Conservation (phyloP, 2,329 filamentous ascomycete species). For the Thelonectria blattea region DNA sequence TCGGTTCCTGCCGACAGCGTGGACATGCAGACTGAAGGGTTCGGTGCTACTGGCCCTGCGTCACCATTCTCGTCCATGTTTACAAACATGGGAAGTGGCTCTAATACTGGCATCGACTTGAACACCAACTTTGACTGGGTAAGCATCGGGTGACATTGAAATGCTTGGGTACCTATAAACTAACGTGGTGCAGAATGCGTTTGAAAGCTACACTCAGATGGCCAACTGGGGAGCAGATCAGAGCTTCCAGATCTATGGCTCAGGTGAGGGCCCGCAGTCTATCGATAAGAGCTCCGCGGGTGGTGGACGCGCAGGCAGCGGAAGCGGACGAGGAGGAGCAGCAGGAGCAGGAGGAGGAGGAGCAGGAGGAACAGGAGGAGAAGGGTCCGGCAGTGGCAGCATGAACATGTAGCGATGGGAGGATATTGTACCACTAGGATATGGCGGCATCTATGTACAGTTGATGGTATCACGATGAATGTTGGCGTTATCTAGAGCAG, state of each 20-base stretch:
- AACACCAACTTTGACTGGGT: conserved; percentile 65
- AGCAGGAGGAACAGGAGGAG: conserved; percentile 6
- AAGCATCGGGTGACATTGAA: conserved; percentile 36
- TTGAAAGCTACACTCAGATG: conserved; percentile 63
- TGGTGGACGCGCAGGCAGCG: conserved; percentile 15
- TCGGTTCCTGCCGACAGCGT: conserved; percentile 37
- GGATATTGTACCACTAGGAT: conserved; percentile 20
- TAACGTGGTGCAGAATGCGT: conserved; percentile 53
- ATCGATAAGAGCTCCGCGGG: conserved; percentile 35
- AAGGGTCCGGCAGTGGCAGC: conserved; percentile 18
- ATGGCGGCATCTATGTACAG: conserved; percentile 11
- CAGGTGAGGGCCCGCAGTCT: conserved; percentile 37
- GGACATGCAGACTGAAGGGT: conserved; percentile 41
- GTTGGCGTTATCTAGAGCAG: conserved; percentile 7
- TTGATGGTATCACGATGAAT: conserved; percentile 21
- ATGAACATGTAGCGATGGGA: conserved; percentile 33
- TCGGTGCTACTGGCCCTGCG: conserved; percentile 36
- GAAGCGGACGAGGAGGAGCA: conserved; percentile 10
- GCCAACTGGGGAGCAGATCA: conserved; percentile 60
- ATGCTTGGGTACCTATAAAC: conserved; percentile 18
- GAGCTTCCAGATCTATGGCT: conserved; percentile 57
- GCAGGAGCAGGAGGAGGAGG: conserved; percentile 13
- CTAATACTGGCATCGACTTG: conserved; percentile 48
- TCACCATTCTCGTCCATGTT: conserved; percentile 63
- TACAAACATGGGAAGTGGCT: conserved; percentile 47